phyloP scores from a whole-genome alignment of 805 yeast species.

The Komagataella populi region DNA sequence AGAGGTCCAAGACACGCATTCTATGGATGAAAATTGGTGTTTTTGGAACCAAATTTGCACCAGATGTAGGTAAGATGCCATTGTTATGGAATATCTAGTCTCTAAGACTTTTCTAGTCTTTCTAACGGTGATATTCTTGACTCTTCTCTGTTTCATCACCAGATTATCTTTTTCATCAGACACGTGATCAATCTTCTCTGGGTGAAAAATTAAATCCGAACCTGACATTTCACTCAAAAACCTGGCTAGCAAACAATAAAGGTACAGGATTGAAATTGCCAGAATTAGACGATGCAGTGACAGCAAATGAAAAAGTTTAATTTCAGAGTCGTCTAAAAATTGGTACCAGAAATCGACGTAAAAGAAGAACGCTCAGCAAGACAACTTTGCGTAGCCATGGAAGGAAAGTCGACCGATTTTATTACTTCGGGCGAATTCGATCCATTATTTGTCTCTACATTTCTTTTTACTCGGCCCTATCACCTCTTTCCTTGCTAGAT shows the following conservation, averaged over 20 bases:
- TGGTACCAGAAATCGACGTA: no score
- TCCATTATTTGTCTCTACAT: not conserved
- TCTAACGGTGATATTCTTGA: not conserved
- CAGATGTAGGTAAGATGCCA: not conserved
- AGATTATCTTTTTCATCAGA: not conserved
- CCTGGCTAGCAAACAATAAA: not conserved
- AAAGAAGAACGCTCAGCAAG: not conserved
- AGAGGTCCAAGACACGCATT: not conserved
- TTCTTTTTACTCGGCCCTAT: not conserved
- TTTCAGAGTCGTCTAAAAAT: not conserved
- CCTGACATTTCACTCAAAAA: not conserved
- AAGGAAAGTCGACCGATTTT: not conserved
- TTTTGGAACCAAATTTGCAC: not conserved
- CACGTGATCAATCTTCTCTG: not conserved
- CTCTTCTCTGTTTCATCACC: not conserved
- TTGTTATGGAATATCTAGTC: not conserved
- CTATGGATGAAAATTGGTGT: not conserved
- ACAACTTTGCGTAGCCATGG: no score
- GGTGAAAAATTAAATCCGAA: not conserved
- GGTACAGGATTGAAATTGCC: not conserved
- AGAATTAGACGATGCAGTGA: not conserved
- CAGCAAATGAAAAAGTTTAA: not conserved
- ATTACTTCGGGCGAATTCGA: not conserved
- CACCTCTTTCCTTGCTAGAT: no score
- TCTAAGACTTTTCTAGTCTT: not conserved